Base-by-base conservation (phyloP, 2,329 filamentous ascomycete species). In the Ophiostoma perfectum region DNA sequence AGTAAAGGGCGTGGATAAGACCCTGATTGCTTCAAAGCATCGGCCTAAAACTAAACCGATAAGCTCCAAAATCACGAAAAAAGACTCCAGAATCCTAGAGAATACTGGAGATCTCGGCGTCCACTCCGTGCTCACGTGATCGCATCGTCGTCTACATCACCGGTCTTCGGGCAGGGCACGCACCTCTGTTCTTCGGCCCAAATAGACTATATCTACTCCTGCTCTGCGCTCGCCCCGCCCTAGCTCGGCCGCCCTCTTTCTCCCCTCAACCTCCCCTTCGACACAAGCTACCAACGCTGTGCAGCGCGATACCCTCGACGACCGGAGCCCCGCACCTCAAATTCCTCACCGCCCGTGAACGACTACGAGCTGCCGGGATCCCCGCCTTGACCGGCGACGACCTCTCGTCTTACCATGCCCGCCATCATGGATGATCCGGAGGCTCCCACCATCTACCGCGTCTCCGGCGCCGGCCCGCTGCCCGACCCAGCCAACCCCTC, bases 351-450 rank as follows among this genome's bases (percentile, higher is more conserved):
- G 58, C 60, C 52, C 39, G 60, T 4, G 16, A 41, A n/a, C 60
- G 39, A 63, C 60, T 9, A n/a, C 38, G 38, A 39, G 38, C 58
- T 62, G n/a, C 60, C 60, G 60, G 58, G 39, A 63, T 18, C 6
- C 12, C 39, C 60, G 60, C 60, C 60, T 42, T 63, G 16, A 42
- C 39, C 60, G 60, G 60, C 60, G 60, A 63, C 60, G n/a, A 64
- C n/a, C 39, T 36, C 12, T 11, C 41, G 42, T n/a, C 3, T 38
- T 68, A 60, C 68, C 45, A 92, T 93, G 90, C 89, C 90, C 74
- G 90, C 91, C 71, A 89, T 92, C 79, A 84, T 92, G 75, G 90
- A 93, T 76, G 90, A 93, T 76, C 90, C 91, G 70, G 84, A 85
- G 60, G 84, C 88, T 75, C 85, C 89, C 72, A 86, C 88, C 76